phyloP scores from a whole-genome alignment of 495 filamentous ascomycete genomes.

The Aspergillus olivimuriae region DNA sequence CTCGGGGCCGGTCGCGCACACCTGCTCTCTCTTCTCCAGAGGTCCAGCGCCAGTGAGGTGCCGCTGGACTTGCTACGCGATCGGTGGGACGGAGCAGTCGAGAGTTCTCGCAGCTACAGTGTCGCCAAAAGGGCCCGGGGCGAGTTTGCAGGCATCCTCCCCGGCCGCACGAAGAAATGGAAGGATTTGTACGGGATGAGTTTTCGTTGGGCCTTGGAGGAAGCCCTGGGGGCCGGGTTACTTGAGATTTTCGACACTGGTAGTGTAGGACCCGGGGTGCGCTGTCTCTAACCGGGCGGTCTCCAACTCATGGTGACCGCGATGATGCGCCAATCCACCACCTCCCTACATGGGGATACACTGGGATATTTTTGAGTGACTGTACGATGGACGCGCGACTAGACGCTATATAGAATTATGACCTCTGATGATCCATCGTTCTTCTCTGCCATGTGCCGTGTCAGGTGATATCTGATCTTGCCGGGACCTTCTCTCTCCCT shows the following conservation, averaged over 20 bases:
- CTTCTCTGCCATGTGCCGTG: too few species aligned
- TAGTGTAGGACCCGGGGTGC: slow-evolving; percentile 68
- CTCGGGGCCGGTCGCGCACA: slow-evolving; percentile 59
- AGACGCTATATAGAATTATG: too few species aligned
- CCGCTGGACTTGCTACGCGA: slow-evolving; percentile 63
- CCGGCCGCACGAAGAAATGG: slow-evolving; percentile 74
- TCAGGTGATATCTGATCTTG: too few species aligned
- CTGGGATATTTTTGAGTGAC: too few species aligned
- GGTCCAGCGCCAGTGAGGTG: slow-evolving; percentile 56
- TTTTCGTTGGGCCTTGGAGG: slow-evolving; percentile 74
- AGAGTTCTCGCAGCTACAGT: slow-evolving; percentile 48
- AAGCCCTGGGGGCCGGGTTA: slow-evolving; percentile 71
- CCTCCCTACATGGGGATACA: too few species aligned
- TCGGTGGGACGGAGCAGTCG: slow-evolving; percentile 74
- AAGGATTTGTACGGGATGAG: slow-evolving; percentile 67
- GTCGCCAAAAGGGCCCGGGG: slow-evolving; percentile 58
- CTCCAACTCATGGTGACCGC: too few species aligned
- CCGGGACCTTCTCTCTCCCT: background rate
- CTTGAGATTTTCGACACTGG: slow-evolving; percentile 81
- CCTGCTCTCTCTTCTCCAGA: slow-evolving; percentile 57
- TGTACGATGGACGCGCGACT: too few species aligned
- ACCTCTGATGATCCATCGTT: too few species aligned
- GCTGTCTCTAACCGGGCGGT: slow-evolving; percentile 50
- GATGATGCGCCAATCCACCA: too few species aligned
- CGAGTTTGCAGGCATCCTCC: slow-evolving; percentile 63